Base-by-base conservation (phyloP, 2,329 filamentous ascomycete species). In the Xylaria sp. region DNA sequence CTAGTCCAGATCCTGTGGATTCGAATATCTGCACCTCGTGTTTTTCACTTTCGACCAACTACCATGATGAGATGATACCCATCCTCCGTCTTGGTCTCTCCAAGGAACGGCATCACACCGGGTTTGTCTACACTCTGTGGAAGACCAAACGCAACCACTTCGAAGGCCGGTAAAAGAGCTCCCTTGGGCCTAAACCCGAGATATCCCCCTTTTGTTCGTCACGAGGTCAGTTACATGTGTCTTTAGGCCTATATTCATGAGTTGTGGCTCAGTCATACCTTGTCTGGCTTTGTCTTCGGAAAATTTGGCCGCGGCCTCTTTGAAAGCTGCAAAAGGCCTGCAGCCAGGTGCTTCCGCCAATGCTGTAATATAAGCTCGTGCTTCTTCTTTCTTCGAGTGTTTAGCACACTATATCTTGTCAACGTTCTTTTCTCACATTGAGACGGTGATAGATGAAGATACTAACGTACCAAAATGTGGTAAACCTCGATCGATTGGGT, bases 1-100 rank as follows among this genome's bases (percentile, higher is more conserved):
- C 40, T 21, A 9, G 43, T 22, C 39, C 48, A 50, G 48, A 37
- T 42, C 42, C 17, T 51, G 40, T 49, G 20, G 18, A 47, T 26
- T 43, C 53, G 44, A 52, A 64, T 72, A 49, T 57, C 22, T 16
- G 16, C 49, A 42, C 39, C 40, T 44, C 38, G 22, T 44, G 16
- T 42, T 17, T 49, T 48, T 69, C 54, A 83, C 69, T 81, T 82
- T 63, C 81, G 74, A 44, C 78, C 81, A 63, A 85, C 81, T 5
- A 92, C 89, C 85, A 92, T 91, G 61, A 92, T 84, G 60, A 92
- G 85, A 70, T 92, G 89, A 75, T 92, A 92, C 1, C 89, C 90
- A 72, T 89, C 87, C 1, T 76, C 79, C 1, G 89, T 92, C 78
- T 90, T 91, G 19, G 80, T 86, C 74, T 91, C 87, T 1, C 77